Evolutionary conservation across 805 yeast species (phyloP), one percentile per base, ranked within the genome.

Genomic region (Pichia cabralensis): DNA sequence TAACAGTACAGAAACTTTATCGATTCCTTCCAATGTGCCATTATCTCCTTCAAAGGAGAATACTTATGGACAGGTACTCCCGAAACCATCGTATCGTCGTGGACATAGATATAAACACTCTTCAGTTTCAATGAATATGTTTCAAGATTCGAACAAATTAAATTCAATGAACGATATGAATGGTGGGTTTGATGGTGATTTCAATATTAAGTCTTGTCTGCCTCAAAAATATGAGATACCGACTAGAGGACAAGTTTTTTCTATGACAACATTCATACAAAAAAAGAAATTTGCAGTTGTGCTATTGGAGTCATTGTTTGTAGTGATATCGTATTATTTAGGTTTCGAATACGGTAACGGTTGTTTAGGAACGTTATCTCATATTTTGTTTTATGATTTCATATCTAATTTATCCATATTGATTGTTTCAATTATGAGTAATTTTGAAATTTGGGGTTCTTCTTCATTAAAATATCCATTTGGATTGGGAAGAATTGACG

Each of bases 91-190:
- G 0, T 83, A 76, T 48, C 76, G 98, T 64, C 76, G 88, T 46
- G 98, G 98, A 6, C 98, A 89, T 57, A 71, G 89, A 46, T 89
- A 89, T 54, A 89, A 89, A 54, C 97, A 89, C 56, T 86, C 96
- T 3, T 86, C 96, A 8, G 95, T 89, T 6, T 85, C 95, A 5
- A 81, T 89, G 92, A 88, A 89, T 55, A 70, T 89, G 53, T 89
- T 92, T 54, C 95, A 84, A 56, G n/a, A n/a, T n/a, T n/a, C n/a
- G n/a, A n/a, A n/a, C n/a, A n/a, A n/a, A n/a, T n/a, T n/a, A n/a
- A n/a, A n/a, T n/a, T n/a, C n/a, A n/a, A n/a, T n/a, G n/a, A n/a
- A n/a, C n/a, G n/a, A n/a, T n/a, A n/a, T n/a, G n/a, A n/a, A n/a
- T n/a, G n/a, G n/a, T n/a, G n/a, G n/a, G n/a, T n/a, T n/a, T n/a